These are phyloP conservation scores for Xanthoconium stramineum DNA, from an alignment of 768 basidiomycete genomes.

Conservation along the genomic window DNA sequence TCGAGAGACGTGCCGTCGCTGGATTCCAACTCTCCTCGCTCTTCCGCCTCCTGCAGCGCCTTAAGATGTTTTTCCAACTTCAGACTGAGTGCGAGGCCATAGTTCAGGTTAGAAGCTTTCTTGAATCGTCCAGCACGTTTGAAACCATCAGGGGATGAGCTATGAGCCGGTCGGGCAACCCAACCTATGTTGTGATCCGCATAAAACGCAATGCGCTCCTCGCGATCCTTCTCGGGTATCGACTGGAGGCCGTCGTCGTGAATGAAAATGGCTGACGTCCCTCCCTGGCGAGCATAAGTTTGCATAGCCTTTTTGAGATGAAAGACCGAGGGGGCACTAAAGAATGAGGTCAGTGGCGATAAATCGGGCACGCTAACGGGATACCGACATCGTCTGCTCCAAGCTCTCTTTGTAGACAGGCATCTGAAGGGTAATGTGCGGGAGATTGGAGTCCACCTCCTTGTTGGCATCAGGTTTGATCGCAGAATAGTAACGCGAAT, in stretches of 20 bases:
- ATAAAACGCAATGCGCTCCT: conserved; percentile 50
- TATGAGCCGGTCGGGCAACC: conserved; percentile 55
- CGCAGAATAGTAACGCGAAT: conserved; percentile 81
- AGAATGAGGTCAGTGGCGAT: not conserved
- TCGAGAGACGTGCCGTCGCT: conserved; percentile 52
- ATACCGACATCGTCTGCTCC: conserved; percentile 73
- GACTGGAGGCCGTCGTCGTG: conserved; percentile 63
- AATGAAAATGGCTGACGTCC: conserved; percentile 53
- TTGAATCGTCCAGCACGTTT: conserved; percentile 80
- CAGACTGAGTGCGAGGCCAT: conserved; percentile 49
- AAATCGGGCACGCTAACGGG: not conserved
- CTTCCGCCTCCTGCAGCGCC: conserved; percentile 41
- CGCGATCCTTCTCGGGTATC: conserved; percentile 44
- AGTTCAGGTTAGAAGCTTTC: conserved; percentile 93
- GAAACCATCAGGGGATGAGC: conserved; percentile 18
- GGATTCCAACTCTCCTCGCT: conserved; percentile 34
- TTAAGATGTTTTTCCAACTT: conserved; percentile 35
- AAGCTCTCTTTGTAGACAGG: conserved; percentile 88
- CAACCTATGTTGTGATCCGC: conserved; percentile 57
- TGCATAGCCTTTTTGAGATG: conserved; percentile 62
- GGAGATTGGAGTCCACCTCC: conserved; percentile 60
- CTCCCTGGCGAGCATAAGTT: conserved; percentile 64
- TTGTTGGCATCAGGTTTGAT: conserved; percentile 57
- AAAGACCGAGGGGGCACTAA: conserved; percentile 64
- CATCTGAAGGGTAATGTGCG: conserved; percentile 77